Evolutionary conservation across 352 stramenopile species (phyloP).

Genomic region (Pythium pectinolyticum): DNA sequence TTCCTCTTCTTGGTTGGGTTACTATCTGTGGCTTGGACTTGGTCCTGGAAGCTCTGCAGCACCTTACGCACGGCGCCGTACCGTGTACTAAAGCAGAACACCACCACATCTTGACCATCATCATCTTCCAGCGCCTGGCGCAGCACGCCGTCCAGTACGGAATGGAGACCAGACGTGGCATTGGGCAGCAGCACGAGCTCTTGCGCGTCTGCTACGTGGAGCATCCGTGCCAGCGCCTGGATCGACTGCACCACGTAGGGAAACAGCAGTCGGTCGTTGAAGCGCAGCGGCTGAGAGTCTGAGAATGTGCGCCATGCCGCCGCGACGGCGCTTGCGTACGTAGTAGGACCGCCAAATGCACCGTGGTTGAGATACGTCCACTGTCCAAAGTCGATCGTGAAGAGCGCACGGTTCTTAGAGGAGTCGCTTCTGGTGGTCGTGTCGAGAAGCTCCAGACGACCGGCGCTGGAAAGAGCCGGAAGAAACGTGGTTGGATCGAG

Average conservation of each 20-base stretch:
- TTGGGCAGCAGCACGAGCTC: constrained; percentile 86
- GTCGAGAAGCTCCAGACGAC: not conserved
- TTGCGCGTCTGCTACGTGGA: constrained; percentile 45
- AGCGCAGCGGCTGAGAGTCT: constrained; percentile 89
- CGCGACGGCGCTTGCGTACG: constrained; percentile 64
- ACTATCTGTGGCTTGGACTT: constrained; percentile 3
- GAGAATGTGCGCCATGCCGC: constrained; percentile 73
- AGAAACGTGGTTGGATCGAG: constrained; percentile 15
- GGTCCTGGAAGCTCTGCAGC: constrained; percentile 44
- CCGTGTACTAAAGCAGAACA: constrained; percentile 77
- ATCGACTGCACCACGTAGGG: constrained; percentile 83
- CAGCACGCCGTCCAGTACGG: constrained; percentile 32
- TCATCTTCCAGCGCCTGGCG: not conserved
- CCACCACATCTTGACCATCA: constrained; percentile 30
- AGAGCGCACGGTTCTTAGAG: constrained; percentile 36
- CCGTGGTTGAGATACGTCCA: constrained; percentile 96
- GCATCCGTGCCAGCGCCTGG: constrained; percentile 68
- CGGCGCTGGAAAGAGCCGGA: constrained; percentile 18
- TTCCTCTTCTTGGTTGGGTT: too few relatives aligned
- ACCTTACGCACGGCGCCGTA: constrained; percentile 95
- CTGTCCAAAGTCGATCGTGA: constrained; percentile 47
- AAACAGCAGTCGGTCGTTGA: constrained; percentile 92
- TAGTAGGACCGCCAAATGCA: constrained; percentile 86
- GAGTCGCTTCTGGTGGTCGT: not conserved
- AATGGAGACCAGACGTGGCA: constrained; percentile 90